phyloP scores from a whole-genome alignment of 2,329 filamentous ascomycete genomes.

The Parastagonospora nodorum region DNA sequence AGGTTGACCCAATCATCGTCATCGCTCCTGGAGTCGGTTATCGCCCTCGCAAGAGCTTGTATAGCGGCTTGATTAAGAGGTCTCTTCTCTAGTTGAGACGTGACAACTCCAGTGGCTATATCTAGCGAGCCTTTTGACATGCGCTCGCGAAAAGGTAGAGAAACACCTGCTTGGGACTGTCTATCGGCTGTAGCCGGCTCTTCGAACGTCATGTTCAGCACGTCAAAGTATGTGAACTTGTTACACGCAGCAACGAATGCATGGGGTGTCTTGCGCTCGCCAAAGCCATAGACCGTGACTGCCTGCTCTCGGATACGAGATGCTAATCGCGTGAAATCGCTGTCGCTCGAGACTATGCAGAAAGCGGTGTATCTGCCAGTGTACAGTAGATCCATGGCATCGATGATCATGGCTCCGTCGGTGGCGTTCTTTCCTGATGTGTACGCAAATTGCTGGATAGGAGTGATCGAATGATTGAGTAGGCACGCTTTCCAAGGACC shows the following conservation, averaged over 20 bases:
- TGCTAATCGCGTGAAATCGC: constrained; percentile 44
- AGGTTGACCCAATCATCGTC: constrained; percentile 31
- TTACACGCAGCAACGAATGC: constrained; percentile 37
- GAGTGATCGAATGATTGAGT: constrained; percentile 26
- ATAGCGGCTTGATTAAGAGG: constrained; percentile 21
- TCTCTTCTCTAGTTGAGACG: neutral
- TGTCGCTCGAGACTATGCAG: constrained; percentile 44
- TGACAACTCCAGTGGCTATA: too few relatives aligned
- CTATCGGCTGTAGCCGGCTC: constrained; percentile 1
- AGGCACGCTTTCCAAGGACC: constrained; percentile 17
- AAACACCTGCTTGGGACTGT: neutral
- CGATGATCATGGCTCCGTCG: constrained; percentile 43
- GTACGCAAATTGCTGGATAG: constrained; percentile 38
- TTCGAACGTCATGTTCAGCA: constrained; percentile 14
- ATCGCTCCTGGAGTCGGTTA: constrained; percentile 14
- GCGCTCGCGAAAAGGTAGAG: constrained; percentile 27
- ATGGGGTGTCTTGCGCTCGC: constrained; percentile 32
- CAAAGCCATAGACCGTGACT: constrained; percentile 42
- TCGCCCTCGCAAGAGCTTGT: constrained; percentile 10
- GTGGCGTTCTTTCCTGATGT: constrained; percentile 40
- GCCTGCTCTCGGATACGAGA: constrained; percentile 44
- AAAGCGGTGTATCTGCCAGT: constrained; percentile 40
- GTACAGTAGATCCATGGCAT: constrained; percentile 45
- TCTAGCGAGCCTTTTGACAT: neutral
- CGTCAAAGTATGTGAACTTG: constrained; percentile 37